phyloP scores from a whole-genome alignment of 768 basidiomycete species.

The Neoboletus brunneissimus region DNA sequence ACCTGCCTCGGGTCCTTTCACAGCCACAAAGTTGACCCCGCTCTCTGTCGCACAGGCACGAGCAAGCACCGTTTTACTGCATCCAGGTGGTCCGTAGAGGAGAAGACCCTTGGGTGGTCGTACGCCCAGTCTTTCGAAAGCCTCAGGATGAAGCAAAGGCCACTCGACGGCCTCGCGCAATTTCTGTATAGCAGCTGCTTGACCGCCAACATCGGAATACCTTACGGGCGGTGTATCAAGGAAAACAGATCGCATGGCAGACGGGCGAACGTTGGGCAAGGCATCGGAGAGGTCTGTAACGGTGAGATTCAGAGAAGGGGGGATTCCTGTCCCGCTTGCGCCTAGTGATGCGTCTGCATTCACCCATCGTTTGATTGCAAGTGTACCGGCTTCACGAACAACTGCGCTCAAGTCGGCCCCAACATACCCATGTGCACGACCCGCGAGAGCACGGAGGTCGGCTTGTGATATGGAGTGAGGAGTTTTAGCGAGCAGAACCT shows the following conservation, averaged over 20 bases:
- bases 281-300: conserved; percentile 65
- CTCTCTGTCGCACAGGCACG: conserved; percentile 91
- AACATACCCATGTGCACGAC: conserved; percentile 91
- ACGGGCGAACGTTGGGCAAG: conserved; percentile 80
- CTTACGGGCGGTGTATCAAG: conserved; percentile 79
- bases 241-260: conserved; percentile 92
- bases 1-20: conserved; percentile 93
- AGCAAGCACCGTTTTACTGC: conserved; percentile 92
- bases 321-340: conserved; percentile 4
- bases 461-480: conserved; percentile 66
- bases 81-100: conserved; percentile 95
- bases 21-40: conserved; percentile 93
- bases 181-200: conserved; percentile 75
- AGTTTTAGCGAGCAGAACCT: conserved; percentile 77
- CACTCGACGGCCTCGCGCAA: conserved; percentile 92
- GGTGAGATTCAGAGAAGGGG: conserved; percentile 42
- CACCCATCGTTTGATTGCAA: conserved; percentile 85
- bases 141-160: conserved; percentile 85
- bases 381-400: conserved; percentile 88
- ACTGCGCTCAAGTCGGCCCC: conserved; percentile 94
- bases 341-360: conserved; percentile 19
- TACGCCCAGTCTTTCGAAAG: conserved; percentile 85
- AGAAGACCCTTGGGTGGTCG: conserved; percentile 86
- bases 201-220: conserved; percentile 91
- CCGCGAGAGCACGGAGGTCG: conserved; percentile 65